Percentiles rank a stretch among this genome's conserved stretches.
These are phyloP conservation scores for Fusarium poae DNA, from an alignment of 2,329 filamentous ascomycete genomes.

Conservation along the genomic window DNA sequence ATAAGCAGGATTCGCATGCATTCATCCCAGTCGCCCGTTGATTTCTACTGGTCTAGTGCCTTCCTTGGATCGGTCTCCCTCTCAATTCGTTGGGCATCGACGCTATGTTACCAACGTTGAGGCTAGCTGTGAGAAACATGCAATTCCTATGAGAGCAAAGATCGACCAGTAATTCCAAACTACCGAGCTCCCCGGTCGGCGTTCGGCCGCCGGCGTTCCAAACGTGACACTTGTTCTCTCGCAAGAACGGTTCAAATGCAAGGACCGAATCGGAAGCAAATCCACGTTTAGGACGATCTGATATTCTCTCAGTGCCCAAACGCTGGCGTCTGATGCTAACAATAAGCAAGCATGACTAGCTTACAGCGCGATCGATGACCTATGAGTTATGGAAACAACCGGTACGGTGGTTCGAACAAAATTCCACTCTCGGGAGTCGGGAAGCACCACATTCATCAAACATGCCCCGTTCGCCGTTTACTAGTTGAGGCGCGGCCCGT, in stretches of 20 bases:
- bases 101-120: neutral
- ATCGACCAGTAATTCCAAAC: conserved; percentile 23
- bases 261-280: conserved; percentile 14
- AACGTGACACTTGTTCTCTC: conserved; percentile 7
- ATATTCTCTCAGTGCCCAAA: conserved; percentile 20
- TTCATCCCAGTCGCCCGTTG: neutral
- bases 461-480: conserved; percentile 30
- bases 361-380: conserved; percentile 28
- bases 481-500: conserved; percentile 41
- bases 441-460: conserved; percentile 34
- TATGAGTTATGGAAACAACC: conserved; percentile 16
- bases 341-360: conserved; percentile 22
- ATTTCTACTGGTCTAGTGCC: neutral
- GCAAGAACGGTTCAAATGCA: conserved; percentile 12
- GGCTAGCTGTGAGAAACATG: conserved; percentile 13
- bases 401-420: conserved; percentile 7
- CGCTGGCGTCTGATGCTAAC: conserved; percentile 27
- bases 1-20: neutral
- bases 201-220: conserved; percentile 22
- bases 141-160: conserved; percentile 17
- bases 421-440: conserved; percentile 18
- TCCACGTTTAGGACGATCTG: conserved; percentile 19
- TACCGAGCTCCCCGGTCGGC: conserved; percentile 20
- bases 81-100: conserved; percentile 28
- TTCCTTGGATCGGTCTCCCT: neutral